phyloP scores from a whole-genome alignment of 2,329 filamentous ascomycete genomes.

The Fusarium begoniae region DNA sequence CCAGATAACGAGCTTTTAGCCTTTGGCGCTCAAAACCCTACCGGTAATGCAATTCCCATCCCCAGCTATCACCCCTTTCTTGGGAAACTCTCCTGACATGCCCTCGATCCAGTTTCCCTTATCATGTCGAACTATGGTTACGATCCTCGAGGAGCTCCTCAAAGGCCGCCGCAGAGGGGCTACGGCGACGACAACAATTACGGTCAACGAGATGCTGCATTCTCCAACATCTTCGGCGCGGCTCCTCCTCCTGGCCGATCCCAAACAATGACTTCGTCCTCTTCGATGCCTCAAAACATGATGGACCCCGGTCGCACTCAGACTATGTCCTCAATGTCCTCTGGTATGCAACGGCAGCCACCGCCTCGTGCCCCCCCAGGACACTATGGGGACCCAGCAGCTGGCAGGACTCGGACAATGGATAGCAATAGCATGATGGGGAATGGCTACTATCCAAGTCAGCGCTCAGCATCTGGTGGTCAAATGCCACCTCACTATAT shows the following conservation, averaged over 20 bases:
- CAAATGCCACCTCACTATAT: conserved; percentile 57
- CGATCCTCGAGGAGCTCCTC: conserved; percentile 59
- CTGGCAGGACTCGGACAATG: conserved; percentile 44
- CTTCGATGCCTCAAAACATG: conserved; percentile 65
- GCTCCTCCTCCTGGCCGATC: conserved; percentile 87
- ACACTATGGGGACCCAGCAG: conserved; percentile 49
- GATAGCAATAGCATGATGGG: conserved; percentile 53
- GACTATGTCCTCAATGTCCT: conserved; percentile 72
- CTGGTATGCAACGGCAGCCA: conserved; percentile 69
- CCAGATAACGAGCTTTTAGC: conserved; percentile 37
- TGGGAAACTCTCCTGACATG: conserved; percentile 19
- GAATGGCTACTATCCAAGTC: conserved; percentile 63
- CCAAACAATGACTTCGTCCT: conserved; percentile 93
- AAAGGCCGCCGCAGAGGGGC: conserved; percentile 51
- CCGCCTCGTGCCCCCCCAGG: conserved; percentile 63
- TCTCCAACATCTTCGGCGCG: conserved; percentile 93
- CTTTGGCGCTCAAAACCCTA: conserved; percentile 35
- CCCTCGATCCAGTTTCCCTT: conserved; percentile 21
- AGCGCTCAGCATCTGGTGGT: conserved; percentile 62
- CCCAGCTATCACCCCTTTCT: background rate
- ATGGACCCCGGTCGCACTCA: conserved; percentile 74
- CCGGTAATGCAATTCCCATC: conserved; percentile 28
- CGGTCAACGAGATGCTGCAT: conserved; percentile 88
- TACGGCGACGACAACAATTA: conserved; percentile 64
- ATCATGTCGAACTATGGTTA: conserved; percentile 69